These are phyloP conservation scores for Grosmannia penicillata DNA, from an alignment of 2,329 filamentous ascomycete genomes.

Conservation along the genomic window DNA sequence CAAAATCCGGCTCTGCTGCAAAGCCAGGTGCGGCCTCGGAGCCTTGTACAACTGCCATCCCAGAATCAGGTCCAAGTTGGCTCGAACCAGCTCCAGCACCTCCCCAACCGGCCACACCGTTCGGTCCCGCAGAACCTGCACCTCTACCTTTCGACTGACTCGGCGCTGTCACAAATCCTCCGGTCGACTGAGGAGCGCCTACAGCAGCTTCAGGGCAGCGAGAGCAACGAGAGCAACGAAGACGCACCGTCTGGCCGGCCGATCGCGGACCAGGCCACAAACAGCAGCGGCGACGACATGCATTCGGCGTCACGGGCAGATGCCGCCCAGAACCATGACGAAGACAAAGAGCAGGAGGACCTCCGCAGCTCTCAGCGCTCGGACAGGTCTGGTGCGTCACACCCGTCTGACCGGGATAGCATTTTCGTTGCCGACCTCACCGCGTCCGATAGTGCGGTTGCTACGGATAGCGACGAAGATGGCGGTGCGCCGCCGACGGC, in stretches of 20 bases:
- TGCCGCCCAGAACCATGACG: neutral
- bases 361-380: slow-evolving; percentile 6
- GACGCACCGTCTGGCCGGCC: neutral
- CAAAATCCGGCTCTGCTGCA: neutral
- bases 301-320: neutral
- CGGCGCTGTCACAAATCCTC: slow-evolving; percentile 35
- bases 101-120: neutral
- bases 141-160: slow-evolving; percentile 22
- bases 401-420: slow-evolving; percentile 7
- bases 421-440: slow-evolving; percentile 2
- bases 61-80: neutral
- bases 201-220: slow-evolving; percentile 5
- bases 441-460: too few species aligned
- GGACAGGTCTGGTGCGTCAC: neutral
- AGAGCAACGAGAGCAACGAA: neutral
- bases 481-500: slow-evolving; percentile 4
- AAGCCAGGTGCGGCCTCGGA: neutral
- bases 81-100: too few species aligned
- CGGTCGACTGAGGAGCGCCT: slow-evolving; percentile 37
- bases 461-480: neutral
- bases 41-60: neutral
- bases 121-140: slow-evolving; percentile 2
- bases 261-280: too few species aligned
- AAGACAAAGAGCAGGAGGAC: neutral
- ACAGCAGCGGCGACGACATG: neutral